A percentile compares a stretch with the other conserved stretches of the same genome.
These are phyloP conservation scores for Aspergillus sergii DNA, from an alignment of 2,329 filamentous ascomycete species.

Conservation along the genomic window DNA sequence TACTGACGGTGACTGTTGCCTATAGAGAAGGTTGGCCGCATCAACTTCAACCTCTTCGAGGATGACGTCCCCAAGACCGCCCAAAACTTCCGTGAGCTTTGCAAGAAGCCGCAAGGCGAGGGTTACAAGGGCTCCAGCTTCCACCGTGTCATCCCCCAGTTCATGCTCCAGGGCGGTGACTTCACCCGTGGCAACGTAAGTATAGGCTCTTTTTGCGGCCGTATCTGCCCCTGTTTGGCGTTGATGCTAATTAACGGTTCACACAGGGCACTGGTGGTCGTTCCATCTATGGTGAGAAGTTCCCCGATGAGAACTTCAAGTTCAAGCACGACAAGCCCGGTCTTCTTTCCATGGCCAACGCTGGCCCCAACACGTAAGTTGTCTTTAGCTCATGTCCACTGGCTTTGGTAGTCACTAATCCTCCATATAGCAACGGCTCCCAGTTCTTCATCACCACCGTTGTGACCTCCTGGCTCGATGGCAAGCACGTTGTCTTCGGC, in stretches of 20 bases:
- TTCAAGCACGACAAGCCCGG: conserved; percentile 72
- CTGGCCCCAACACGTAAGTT: conserved; percentile 83
- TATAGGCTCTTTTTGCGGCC: conserved; percentile 18
- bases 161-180: conserved; percentile 97
- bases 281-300: conserved; percentile 95
- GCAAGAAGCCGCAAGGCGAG: conserved; percentile 77
- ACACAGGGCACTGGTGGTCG: conserved; percentile 81
- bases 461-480: conserved; percentile 67
- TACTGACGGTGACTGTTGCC: conserved; percentile 27
- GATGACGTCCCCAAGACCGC: conserved; percentile 85
- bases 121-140: conserved; percentile 82
- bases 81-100: conserved; percentile 82
- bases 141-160: conserved; percentile 89
- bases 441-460: conserved; percentile 75
- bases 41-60: conserved; percentile 88
- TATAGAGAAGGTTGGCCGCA: conserved; percentile 72
- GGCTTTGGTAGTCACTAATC: neutral
- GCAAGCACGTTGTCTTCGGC: conserved; percentile 71
- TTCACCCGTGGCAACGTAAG: conserved; percentile 90
- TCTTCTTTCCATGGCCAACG: conserved; percentile 93
- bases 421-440: conserved; percentile 60
- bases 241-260: conserved; percentile 15
- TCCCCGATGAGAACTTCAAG: conserved; percentile 88
- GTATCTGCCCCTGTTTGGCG: neutral
- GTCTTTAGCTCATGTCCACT: neutral